Percentiles rank a stretch among this genome's conserved stretches.
phyloP scores from a whole-genome alignment of 148 eudicot species.

The Gaultheria prostrata region DNA sequence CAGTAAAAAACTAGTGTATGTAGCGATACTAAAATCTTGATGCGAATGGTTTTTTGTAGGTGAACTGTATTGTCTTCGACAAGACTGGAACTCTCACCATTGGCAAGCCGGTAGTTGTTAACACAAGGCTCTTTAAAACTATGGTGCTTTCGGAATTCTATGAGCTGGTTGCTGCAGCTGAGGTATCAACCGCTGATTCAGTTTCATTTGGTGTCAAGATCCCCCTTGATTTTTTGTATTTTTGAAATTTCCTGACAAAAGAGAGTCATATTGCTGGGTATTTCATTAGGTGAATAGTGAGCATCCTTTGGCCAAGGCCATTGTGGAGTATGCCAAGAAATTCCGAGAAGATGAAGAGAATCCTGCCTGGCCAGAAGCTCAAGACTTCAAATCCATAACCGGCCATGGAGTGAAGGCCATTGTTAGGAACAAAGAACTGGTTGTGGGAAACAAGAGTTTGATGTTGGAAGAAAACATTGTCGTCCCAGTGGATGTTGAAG shows the following conservation, averaged over 20 bases:
- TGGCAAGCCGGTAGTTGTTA: conserved; percentile 86
- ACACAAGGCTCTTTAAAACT: conserved; percentile 55
- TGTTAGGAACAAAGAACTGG: conserved; percentile 54
- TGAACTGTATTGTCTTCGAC: conserved; percentile 92
- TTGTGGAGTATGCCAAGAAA: conserved; percentile 80
- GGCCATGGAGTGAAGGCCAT: conserved; percentile 84
- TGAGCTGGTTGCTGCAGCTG: conserved; percentile 80
- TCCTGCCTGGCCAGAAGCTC: conserved; percentile 61
- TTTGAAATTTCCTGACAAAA: neutral
- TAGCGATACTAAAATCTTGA: neutral
- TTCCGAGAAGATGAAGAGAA: conserved; percentile 57
- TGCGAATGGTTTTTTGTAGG: conserved; percentile 37
- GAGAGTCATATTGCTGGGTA: neutral
- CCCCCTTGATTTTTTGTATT: neutral
- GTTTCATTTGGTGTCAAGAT: neutral
- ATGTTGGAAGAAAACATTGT: conserved; percentile 54
- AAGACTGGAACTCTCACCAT: conserved; percentile 95
- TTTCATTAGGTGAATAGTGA: conserved; percentile 73
- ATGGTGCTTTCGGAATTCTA: conserved; percentile 74
- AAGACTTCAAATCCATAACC: conserved; percentile 57
- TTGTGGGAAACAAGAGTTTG: conserved; percentile 81
- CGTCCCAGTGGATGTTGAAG: conserved; percentile 63
- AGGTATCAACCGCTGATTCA: conserved; percentile 24
- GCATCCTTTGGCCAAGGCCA: conserved; percentile 91
- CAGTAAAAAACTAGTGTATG: neutral